phyloP scores from a whole-genome alignment of 2,329 filamentous ascomycete genomes.

The Drechslerella dactyloides region DNA sequence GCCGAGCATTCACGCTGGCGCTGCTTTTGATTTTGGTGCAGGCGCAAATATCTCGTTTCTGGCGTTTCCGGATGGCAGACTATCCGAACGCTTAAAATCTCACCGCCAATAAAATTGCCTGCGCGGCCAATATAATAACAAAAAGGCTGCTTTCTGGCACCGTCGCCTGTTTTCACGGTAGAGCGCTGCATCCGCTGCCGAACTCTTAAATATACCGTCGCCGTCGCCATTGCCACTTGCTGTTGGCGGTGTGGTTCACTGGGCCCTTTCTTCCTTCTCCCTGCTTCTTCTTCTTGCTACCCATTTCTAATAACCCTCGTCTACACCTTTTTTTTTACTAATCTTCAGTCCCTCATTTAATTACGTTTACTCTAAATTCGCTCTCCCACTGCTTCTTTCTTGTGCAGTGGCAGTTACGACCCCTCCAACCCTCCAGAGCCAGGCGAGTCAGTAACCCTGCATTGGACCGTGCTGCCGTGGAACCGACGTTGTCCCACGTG shows the following conservation, averaged over 20 bases:
- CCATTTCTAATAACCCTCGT: no score
- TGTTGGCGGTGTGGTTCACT: not conserved
- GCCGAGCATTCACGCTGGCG: constrained; percentile 4
- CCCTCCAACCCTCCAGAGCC: not conserved
- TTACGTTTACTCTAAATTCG: not conserved
- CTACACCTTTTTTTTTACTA: not conserved
- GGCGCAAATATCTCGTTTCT: constrained; percentile 35
- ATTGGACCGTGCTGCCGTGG: constrained; percentile 7
- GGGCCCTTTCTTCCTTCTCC: constrained; percentile 1
- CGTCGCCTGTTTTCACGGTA: not conserved
- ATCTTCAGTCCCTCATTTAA: not conserved
- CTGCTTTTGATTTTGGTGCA: constrained; percentile 21
- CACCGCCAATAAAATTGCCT: constrained; percentile 6
- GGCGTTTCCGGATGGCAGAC: constrained; percentile 37
- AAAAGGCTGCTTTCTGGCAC: not conserved
- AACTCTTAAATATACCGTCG: not conserved
- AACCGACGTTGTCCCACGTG: constrained; percentile 23
- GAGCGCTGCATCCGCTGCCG: not conserved
- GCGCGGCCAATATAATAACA: not conserved
- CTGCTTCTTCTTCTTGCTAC: not conserved
- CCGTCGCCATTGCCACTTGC: not conserved
- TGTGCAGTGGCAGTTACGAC: not conserved
- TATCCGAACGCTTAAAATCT: constrained; percentile 29
- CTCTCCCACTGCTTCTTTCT: not conserved
- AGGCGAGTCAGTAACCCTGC: not conserved